phyloP scores from a whole-genome alignment of 371 early-diverging fungal genomes.

The Rhizopus delemar region DNA sequence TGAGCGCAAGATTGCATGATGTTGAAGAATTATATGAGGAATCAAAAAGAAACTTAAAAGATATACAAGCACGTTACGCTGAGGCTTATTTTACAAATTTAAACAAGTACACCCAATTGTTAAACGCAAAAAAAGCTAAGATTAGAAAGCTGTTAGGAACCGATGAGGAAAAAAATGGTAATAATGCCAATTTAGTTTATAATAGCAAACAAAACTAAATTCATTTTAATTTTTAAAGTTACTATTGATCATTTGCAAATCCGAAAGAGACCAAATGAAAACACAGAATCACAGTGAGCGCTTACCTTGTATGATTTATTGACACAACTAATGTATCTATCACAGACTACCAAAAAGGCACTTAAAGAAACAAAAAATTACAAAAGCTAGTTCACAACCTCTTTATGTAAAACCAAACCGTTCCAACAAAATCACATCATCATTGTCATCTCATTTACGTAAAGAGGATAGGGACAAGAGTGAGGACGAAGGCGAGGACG shows the following conservation, averaged over 20 bases:
- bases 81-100: background rate
- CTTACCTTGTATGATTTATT: background rate
- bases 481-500: background rate
- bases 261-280: background rate
- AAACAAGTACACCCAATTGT: background rate
- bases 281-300: background rate
- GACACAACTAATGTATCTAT: too few species aligned
- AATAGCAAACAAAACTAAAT: too few species aligned
- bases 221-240: too few species aligned
- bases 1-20: background rate
- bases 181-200: too few species aligned
- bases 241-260: background rate
- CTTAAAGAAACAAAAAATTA: too few species aligned
- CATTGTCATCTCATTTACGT: too few species aligned
- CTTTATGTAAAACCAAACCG: background rate
- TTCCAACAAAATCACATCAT: background rate
- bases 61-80: conserved; percentile 1
- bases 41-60: background rate
- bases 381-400: background rate
- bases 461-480: background rate
- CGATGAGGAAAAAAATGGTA: conserved; percentile 1
- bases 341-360: background rate
- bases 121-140: background rate
- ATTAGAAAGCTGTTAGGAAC: background rate
- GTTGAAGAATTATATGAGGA: background rate